Base-by-base conservation (phyloP, 768 basidiomycete genomes). In the Suillus placidus region DNA sequence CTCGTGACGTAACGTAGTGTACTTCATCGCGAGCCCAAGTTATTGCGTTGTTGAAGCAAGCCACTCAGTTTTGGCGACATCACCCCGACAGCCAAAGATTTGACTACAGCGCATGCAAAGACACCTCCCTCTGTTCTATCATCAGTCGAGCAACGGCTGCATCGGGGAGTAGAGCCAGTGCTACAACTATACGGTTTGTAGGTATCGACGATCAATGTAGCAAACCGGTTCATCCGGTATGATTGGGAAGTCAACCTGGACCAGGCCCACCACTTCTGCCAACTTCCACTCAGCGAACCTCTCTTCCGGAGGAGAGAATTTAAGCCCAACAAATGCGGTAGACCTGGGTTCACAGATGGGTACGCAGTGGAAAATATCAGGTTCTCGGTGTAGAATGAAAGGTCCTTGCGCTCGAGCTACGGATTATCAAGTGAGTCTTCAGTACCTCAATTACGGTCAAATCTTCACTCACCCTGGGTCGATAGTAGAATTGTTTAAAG, bases 171-270 rank as follows among this genome's bases (percentile, higher is more conserved):
- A 54, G 30, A 54, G 52, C 30, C 9, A 32, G 52, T 18, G 6
- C 32, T 54, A 34, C 52, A 54, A 20, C 32, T 54, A 54, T 54
- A 54, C 18, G 9, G 32, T 34, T 9, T 54, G 52, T 54, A 54
- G 52, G 30, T 54, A 54, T 54, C 20, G 52, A 10, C 30, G 10
- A 54, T 54, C 52, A 34, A 54, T 32, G 32, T 54, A 54, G 18
- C 52, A 32, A 54, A 54, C 52, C 20, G 52, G 52, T 54, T 54
- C 32, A 54, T 34, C 52, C 5, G 18, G 52, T 32, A 54, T 54
- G 10, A 5, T 30, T 10, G 52, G 52, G 52, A 54, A 54, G 18
- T 54, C 18, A 20, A 34, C 32, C 10, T 55, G 32, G 10, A 55
- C 54, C 18, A 55, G 18, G 32, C 54, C 32, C 10, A 55, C 54